Evolutionary conservation across 495 filamentous ascomycete species (phyloP), one percentile per base, ranked within the genome.

Genomic region (Neurospora hispaniola): DNA sequence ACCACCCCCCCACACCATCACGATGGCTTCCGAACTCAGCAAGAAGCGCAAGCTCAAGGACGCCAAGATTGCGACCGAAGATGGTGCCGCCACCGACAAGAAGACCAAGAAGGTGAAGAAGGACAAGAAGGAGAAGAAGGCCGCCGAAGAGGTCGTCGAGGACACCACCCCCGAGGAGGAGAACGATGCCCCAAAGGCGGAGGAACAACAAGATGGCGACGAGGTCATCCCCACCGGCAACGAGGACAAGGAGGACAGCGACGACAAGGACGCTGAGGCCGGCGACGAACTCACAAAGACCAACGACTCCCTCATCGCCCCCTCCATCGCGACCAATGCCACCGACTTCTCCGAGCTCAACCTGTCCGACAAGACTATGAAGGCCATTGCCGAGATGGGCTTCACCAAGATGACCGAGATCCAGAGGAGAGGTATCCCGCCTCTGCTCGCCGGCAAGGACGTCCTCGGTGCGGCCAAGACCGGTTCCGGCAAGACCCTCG

Each of bases 331-430:
- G 44, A 80, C 78, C 70, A 77, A 81, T 11, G 82, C 80, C 38
- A 76, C 83, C 69, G 78, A 79, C 44, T 99, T 99, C 79, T 80
- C 88, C 20, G 93, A 98, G 70, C 86, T 99, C 74, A 92, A 92
- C 44, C 86, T 99, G 7, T 96, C 93, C 3, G 89, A 91, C 48
- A 94, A 91, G 81, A 97, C 94, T 2, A 91, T 93, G 85, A 88
- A 92, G 82, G 95, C 92, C 12, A 95, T 99, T 73, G 85, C 89
- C 70, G 93, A 91, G 27, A 97, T 99, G 94, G 90, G 90, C 6
- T 98, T 98, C 80, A 90, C 92, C 78, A 93, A 87, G 20, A 97
- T 99, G 96, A 98, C 96, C 1, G 94, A 97, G 80, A 97, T 99
- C 74, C 96, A 99, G 80, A 88, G 90, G 73, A 86, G 92, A 74